Evolutionary conservation across 148 eudicot genomes (phyloP).

Genomic region (Polygonum maritimum): DNA sequence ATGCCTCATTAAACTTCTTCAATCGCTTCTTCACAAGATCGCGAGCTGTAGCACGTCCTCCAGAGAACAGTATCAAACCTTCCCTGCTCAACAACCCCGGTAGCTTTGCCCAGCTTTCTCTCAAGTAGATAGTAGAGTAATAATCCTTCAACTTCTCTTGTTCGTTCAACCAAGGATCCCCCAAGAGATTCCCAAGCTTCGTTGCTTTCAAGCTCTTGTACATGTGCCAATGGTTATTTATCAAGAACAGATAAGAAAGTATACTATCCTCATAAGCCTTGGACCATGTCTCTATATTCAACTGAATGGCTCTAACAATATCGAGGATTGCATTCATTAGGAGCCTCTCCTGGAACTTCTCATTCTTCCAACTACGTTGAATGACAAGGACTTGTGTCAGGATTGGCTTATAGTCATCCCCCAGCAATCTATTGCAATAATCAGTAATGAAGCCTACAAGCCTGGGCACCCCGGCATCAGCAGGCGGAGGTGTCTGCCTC

Average conservation of each 20-base stretch:
- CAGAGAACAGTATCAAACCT: slow-evolving; percentile 70
- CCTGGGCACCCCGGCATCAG: slow-evolving; percentile 64
- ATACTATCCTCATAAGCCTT: slow-evolving; percentile 50
- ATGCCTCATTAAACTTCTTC: slow-evolving; percentile 61
- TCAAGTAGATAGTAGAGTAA: slow-evolving; percentile 34
- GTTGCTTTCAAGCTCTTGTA: slow-evolving; percentile 68
- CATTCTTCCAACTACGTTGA: slow-evolving; percentile 83
- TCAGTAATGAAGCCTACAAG: slow-evolving; percentile 62
- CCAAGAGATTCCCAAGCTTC: slow-evolving; percentile 47
- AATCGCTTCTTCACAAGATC: slow-evolving; percentile 70
- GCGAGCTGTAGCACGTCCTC: slow-evolving; percentile 82
- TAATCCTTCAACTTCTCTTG: slow-evolving; percentile 64
- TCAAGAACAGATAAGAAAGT: slow-evolving; percentile 44
- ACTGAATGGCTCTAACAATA: slow-evolving; percentile 60
- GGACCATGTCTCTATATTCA: slow-evolving; percentile 64
- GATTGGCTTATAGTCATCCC: slow-evolving; percentile 69
- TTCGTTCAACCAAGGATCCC: slow-evolving; percentile 58
- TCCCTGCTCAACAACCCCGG: slow-evolving; percentile 70
- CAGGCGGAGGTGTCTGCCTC: slow-evolving; percentile 65
- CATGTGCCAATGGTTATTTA: slow-evolving; percentile 81
- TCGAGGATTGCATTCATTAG: slow-evolving; percentile 52
- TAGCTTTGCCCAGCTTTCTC: slow-evolving; percentile 70
- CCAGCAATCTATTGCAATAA: slow-evolving; percentile 60
- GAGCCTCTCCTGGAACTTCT: slow-evolving; percentile 67
- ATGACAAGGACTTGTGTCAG: slow-evolving; percentile 68